Evolutionary conservation across 192 early-diverging fungal genomes (phyloP), one percentile per base, ranked within the genome.

Genomic region (Kappamyces sp.): DNA sequence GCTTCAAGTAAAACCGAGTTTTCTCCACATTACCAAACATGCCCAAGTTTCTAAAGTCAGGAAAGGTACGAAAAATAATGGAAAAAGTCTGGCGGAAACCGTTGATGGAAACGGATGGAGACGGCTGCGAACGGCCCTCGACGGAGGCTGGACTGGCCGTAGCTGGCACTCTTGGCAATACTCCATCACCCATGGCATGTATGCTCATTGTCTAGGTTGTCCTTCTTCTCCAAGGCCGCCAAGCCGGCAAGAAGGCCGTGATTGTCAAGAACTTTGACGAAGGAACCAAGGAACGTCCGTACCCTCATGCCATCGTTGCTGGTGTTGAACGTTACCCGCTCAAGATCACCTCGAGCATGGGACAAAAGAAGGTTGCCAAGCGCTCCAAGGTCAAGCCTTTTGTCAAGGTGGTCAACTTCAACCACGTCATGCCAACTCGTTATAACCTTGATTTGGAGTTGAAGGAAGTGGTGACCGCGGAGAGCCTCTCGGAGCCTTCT

Each of bases 171-270:
- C 44, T 12, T 0, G 44, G 0, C 10, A 46, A 46, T 12, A 46
- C 44, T 12, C 44, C 9, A 46, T 13, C 44, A 46, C 13, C 23
- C 23, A 0, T 23, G 23, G 23, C 44, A 46, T 46, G 10, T 12
- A 46, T 13, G 13, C 44, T 46, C 44, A 9, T 13, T 12, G 9
- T 8, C 15, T 81, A 97, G 90, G 94, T 97, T 67, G 94, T 93
- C 63, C 88, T 99, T 61, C 77, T 99, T 75, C 89, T 98, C 65
- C 92, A 96, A 72, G 97, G 94, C 62, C 90, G 97, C 64, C 90
- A 91, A 66, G 97, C 97, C 75, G 97, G 97, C 69, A 97, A 94
- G 87, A 99, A 99, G 87, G 94, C 94, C 66, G 94, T 99, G 70
- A 92, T 99, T 68, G 88, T 98, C 73, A 93, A 93, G 80, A 89